Evolutionary conservation across 2,329 filamentous ascomycete genomes (phyloP), one percentile per base, ranked within the genome.

Genomic region (Clonostachys solani): DNA sequence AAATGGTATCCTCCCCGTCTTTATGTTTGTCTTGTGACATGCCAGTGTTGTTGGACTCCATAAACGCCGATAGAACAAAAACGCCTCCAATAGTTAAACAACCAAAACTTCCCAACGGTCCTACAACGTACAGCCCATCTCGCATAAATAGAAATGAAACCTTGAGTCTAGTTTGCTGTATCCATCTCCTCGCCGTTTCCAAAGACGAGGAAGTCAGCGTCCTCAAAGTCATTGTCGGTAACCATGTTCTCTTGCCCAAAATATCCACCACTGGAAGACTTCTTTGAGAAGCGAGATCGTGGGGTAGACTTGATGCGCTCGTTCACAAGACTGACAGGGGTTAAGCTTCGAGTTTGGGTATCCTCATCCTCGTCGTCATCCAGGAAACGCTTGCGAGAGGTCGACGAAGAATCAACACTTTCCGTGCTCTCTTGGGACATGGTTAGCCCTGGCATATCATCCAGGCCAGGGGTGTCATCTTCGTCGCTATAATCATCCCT

Each of bases 201-300:
- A 33, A 58, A 70, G 47, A 81, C 79, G 46, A 85, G 61, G 50
- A 90, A 90, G 1, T 78, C 73, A 0, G 86, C 86, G 49, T 90
- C 86, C 48, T 78, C 83, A 60, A 89, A 89, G 60, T 89, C 84
- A 16, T 66, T 64, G 40, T 68, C 68, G 0, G 66, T 54, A 5
- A 61, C 61, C 52, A 65, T 64, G 52, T 78, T 80, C 57, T 80
- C 75, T 57, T 80, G 74, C 1, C 61, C 71, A 17, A 5, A 40
- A 9, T n/a, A 38, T 12, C 45, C 46, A 33, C 17, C 19, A 29
- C 8, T 10, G 6, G 9, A 29, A 38, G 17, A 42, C 29, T 23
- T 40, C 55, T 64, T 66, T 49, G 52, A 53, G 33, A 49, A 47
- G 35, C 61, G 60, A 10, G 65, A 58, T 34, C 56, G 60, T 2